Conservation (phyloP, 768 basidiomycete species). For the Ramaria rubella region DNA sequence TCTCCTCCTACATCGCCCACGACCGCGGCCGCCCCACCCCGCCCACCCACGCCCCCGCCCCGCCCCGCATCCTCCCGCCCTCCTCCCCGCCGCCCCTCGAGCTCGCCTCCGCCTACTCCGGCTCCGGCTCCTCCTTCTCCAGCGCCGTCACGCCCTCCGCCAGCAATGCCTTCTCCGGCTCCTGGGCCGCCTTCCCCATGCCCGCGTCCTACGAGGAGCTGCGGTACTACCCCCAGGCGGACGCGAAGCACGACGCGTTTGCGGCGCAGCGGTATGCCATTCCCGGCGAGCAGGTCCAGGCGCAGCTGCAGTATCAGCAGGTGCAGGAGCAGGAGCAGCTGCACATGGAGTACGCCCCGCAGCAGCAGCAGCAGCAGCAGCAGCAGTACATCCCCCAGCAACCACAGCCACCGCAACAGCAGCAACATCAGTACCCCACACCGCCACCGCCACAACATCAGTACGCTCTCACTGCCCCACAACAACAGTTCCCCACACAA, state of each 20-base stretch:
- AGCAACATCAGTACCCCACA: neutral
- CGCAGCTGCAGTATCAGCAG: neutral
- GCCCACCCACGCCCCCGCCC: neutral
- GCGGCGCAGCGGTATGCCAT: neutral
- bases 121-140: too few species aligned
- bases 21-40: neutral
- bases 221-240: neutral
- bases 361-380: neutral
- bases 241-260: neutral
- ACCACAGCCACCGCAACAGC: neutral
- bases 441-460: neutral
- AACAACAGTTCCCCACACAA: neutral
- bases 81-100: too few species aligned
- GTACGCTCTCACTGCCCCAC: neutral
- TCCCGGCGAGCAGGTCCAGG: neutral
- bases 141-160: too few species aligned
- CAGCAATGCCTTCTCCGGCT: neutral
- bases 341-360: neutral
- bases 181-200: neutral
- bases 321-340: neutral
- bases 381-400: neutral
- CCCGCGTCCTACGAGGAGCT: neutral
- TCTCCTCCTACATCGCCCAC: slow-evolving; percentile 2
- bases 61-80: too few species aligned
- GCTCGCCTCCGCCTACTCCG: too few species aligned